These are phyloP conservation scores for Alternaria arborescens DNA, from an alignment of 2,329 filamentous ascomycete genomes.

Conservation along the genomic window DNA sequence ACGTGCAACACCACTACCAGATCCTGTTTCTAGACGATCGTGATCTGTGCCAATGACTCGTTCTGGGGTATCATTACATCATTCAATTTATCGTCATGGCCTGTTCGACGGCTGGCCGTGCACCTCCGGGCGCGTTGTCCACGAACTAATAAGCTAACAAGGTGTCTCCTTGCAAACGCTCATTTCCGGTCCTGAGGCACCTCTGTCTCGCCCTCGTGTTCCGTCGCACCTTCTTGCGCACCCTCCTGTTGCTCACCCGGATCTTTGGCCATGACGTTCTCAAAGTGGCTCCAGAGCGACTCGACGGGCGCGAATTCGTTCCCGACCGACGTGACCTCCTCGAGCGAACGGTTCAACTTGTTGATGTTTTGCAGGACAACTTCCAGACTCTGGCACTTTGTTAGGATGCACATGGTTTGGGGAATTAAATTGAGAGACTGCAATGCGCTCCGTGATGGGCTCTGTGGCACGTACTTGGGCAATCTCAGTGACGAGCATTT, in stretches of 20 bases:
- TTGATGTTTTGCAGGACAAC: slow-evolving; percentile 96
- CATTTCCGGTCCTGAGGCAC: slow-evolving; percentile 32
- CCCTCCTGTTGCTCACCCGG: slow-evolving; percentile 49
- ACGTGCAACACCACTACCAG: no score
- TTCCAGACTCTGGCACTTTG: slow-evolving; percentile 69
- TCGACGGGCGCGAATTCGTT: slow-evolving; percentile 98
- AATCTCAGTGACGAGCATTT: slow-evolving; percentile 75
- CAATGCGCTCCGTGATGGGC: slow-evolving; percentile 35
- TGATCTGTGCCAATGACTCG: neutral
- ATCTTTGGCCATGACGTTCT: slow-evolving; percentile 89
- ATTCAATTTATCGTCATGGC: slow-evolving; percentile 4
- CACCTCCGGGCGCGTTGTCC: neutral
- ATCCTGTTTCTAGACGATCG: neutral
- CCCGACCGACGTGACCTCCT: slow-evolving; percentile 91
- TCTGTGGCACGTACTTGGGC: slow-evolving; percentile 63
- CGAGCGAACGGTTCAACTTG: slow-evolving; percentile 88
- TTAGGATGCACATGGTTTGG: neutral
- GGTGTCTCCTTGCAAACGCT: slow-evolving; percentile 1
- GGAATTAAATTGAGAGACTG: slow-evolving; percentile 39
- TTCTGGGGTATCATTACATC: slow-evolving; percentile 23
- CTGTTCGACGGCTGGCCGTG: slow-evolving; percentile 10
- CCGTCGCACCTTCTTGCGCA: slow-evolving; percentile 34
- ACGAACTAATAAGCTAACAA: neutral
- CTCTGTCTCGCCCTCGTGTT: slow-evolving; percentile 33
- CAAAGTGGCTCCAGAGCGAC: slow-evolving; percentile 95